Evolutionary conservation across 108 stramenopile genomes (phyloP).

Genomic region (Pseudonitzschia multistriata): DNA sequence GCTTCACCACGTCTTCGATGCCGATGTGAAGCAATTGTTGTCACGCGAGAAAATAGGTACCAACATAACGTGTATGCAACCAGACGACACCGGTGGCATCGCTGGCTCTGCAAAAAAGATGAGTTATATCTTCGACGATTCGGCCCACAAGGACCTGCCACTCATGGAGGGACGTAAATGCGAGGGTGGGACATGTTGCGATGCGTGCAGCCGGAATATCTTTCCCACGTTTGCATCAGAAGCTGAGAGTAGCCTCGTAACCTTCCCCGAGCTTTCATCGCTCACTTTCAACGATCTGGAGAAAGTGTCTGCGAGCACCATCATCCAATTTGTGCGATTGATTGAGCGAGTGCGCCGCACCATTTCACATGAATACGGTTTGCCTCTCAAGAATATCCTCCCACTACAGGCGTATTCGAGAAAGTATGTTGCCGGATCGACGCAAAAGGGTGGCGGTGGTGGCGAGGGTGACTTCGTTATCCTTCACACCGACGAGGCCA

Average conservation of each 20-base stretch:
- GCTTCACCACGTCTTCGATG: slow-evolving; percentile 45
- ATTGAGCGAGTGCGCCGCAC: slow-evolving; percentile 32
- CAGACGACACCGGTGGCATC: slow-evolving; percentile 14
- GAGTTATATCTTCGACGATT: slow-evolving; percentile 39
- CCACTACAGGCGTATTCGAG: slow-evolving; percentile 40
- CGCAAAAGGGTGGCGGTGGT: slow-evolving; percentile 41
- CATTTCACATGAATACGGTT: slow-evolving; percentile 40
- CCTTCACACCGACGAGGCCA: slow-evolving; percentile 45
- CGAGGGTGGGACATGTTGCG: slow-evolving; percentile 34
- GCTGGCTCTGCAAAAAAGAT: slow-evolving; percentile 13
- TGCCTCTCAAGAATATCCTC: slow-evolving; percentile 31
- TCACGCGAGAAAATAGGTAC: slow-evolving; percentile 24
- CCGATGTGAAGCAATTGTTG: slow-evolving; percentile 20
- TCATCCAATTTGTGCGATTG: slow-evolving; percentile 29
- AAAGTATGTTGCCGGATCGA: slow-evolving; percentile 41
- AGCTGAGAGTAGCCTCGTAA: slow-evolving; percentile 13
- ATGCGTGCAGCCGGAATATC: slow-evolving; percentile 34
- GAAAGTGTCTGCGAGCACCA: slow-evolving; percentile 25
- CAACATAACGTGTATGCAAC: slow-evolving; percentile 41
- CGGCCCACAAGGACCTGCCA: slow-evolving; percentile 28
- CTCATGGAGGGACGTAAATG: slow-evolving; percentile 13
- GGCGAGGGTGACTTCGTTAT: slow-evolving; percentile 42
- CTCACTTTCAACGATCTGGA: slow-evolving; percentile 36
- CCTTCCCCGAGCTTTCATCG: slow-evolving; percentile 23
- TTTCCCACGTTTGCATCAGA: slow-evolving; percentile 31